Evolutionary conservation across 202 grass and related monocot species (phyloP).

Genomic region (Dendrocalamus latiflorus): DNA sequence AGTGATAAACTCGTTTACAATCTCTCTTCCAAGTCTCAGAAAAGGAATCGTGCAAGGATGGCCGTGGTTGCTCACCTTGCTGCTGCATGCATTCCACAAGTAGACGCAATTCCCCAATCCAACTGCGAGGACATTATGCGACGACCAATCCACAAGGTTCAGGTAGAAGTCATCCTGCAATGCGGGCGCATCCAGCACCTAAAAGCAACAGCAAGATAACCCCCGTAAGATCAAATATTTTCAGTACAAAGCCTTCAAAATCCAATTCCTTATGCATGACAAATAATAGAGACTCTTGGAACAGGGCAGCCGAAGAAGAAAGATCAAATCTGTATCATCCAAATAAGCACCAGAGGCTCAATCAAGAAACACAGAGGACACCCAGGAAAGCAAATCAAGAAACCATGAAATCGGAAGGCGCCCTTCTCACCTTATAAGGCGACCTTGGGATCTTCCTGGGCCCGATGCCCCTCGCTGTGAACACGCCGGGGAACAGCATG

Average conservation of each 20-base stretch:
- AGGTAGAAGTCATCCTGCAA: constrained; percentile 99
- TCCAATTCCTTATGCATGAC: background rate
- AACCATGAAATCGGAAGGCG: background rate
- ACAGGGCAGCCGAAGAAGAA: background rate
- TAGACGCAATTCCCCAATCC: constrained; percentile 93
- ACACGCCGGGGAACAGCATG: constrained; percentile 48
- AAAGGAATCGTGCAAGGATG: background rate
- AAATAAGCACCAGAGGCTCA: background rate
- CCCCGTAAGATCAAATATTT: background rate
- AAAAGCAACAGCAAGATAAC: constrained; percentile 21
- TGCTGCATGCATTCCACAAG: constrained; percentile 97
- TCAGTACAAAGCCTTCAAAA: background rate
- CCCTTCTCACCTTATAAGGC: constrained; percentile 60
- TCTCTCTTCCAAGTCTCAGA: background rate
- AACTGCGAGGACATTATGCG: constrained; percentile 81
- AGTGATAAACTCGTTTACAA: background rate
- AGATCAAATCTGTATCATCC: background rate
- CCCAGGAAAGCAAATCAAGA: constrained; percentile 2
- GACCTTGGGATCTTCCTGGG: constrained; percentile 78
- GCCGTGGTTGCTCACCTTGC: constrained; percentile 44
- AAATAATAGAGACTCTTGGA: background rate
- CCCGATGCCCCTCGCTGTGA: constrained; percentile 28
- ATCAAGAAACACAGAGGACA: background rate
- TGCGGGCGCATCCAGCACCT: constrained; percentile 93
- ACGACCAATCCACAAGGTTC: constrained; percentile 97